Conservation (phyloP, 176 grass and related monocot species). For the Thalia dealbata region DNA sequence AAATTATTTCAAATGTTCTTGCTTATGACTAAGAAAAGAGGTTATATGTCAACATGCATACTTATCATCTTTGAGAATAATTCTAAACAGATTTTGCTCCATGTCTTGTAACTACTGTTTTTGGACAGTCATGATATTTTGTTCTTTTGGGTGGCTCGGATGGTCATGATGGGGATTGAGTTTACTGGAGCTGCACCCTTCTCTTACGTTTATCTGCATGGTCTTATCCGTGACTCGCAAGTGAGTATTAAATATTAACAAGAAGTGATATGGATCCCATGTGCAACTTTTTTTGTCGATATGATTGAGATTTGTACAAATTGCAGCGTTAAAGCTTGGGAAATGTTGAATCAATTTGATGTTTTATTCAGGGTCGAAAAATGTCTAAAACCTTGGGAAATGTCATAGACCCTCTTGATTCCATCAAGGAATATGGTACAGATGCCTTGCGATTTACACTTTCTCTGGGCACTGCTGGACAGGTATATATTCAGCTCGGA, state of each 20-base stretch:
- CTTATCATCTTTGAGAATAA: neutral
- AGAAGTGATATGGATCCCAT: neutral
- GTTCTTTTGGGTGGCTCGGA: slow-evolving; percentile 98
- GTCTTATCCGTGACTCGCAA: slow-evolving; percentile 88
- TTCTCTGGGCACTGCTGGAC: slow-evolving; percentile 89
- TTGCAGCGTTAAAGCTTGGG: neutral
- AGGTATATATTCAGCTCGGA: slow-evolving; percentile 38
- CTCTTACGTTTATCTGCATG: slow-evolving; percentile 96
- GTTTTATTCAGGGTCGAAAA: slow-evolving; percentile 64
- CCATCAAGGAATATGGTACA: slow-evolving; percentile 93
- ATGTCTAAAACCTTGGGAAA: slow-evolving; percentile 97
- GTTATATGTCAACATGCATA: too few species aligned
- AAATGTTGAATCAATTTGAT: slow-evolving; percentile 25
- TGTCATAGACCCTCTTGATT: slow-evolving; percentile 93
- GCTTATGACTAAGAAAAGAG: neutral
- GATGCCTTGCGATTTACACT: slow-evolving; percentile 96
- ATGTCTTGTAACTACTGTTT: slow-evolving; percentile 18
- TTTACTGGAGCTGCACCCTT: slow-evolving; percentile 82
- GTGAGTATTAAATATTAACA: slow-evolving; percentile 30
- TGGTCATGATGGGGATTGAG: slow-evolving; percentile 99
- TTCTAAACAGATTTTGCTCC: neutral
- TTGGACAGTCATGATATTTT: slow-evolving; percentile 91
- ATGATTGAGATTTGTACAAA: neutral
- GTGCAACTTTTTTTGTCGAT: neutral
- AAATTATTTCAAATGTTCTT: neutral